Conservation (phyloP, 2,329 filamentous ascomycete species). For the Microascus cirrosus region DNA sequence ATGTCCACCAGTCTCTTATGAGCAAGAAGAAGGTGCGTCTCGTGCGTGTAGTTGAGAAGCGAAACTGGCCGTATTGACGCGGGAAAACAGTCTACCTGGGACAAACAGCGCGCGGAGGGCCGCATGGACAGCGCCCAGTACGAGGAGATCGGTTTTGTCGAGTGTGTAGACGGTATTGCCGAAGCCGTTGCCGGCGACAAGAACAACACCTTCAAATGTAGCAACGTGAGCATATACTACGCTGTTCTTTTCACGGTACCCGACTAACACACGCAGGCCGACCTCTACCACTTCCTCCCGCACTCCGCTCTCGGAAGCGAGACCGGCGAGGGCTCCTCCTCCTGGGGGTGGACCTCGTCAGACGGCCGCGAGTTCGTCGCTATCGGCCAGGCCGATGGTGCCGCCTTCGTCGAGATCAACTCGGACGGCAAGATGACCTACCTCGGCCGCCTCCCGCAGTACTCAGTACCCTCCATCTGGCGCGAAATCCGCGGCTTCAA, state of each 20-base stretch:
- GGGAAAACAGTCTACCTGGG: not conserved
- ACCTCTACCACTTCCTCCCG: conserved; percentile 43
- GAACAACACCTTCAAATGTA: conserved; percentile 35
- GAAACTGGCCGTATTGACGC: not conserved
- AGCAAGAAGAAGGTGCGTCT: not conserved
- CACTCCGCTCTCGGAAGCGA: conserved; percentile 40
- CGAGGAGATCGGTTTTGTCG: conserved; percentile 23
- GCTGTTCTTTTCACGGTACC: not conserved
- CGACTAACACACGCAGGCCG: conserved; percentile 13
- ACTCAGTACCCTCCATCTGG: conserved; percentile 22
- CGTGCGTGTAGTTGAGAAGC: too few species aligned
- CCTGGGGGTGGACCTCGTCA: conserved; percentile 35
- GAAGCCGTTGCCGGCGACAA: conserved; percentile 31
- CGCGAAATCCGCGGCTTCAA: conserved; percentile 23
- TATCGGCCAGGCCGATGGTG: conserved; percentile 30
- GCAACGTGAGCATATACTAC: conserved; percentile 20
- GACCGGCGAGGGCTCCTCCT: conserved; percentile 22
- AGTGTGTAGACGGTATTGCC: conserved; percentile 29
- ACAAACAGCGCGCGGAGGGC: conserved; percentile 14
- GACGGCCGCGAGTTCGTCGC: conserved; percentile 33
- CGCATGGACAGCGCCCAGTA: conserved; percentile 21
- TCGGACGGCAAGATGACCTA: conserved; percentile 28
- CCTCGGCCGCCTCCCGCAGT: conserved; percentile 27
- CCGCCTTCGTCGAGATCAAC: conserved; percentile 31
- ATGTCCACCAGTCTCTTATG: not conserved